Conservation (phyloP, 1,284 basidiomycete species). For the Papiliotrema nemorosa region DNA sequence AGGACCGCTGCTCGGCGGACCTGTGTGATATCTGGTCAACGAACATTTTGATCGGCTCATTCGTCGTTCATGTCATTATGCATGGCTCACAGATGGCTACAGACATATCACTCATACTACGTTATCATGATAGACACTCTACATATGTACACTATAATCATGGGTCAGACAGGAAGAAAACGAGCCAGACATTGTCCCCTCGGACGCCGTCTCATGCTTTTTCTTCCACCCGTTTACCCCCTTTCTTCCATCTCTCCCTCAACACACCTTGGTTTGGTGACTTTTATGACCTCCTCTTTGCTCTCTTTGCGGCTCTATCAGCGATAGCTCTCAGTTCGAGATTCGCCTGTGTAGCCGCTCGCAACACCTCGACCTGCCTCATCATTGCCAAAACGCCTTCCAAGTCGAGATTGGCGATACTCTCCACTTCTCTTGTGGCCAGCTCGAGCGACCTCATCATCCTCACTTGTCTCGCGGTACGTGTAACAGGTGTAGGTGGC, state of each 20-base stretch:
- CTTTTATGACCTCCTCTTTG: no score
- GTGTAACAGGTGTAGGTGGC: constrained; percentile 4
- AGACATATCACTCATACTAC: no score
- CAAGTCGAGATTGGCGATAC: constrained; percentile 29
- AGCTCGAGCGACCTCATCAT: constrained; percentile 27
- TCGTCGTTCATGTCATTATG: no score
- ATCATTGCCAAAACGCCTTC: constrained; percentile 26
- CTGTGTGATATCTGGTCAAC: no score
- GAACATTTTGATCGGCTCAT: no score
- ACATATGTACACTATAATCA: no score
- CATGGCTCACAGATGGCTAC: no score
- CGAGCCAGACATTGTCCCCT: not conserved
- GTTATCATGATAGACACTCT: no score
- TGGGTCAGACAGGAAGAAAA: no score
- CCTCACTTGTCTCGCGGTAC: constrained; percentile 25
- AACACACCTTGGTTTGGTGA: no score
- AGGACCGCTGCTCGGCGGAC: no score
- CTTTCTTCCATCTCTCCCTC: not conserved
- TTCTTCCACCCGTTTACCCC: not conserved
- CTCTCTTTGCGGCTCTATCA: not conserved
- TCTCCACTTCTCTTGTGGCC: constrained; percentile 16
- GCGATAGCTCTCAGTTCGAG: constrained; percentile 7
- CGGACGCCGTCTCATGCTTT: not conserved
- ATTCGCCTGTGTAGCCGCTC: constrained; percentile 23
- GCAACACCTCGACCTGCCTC: constrained; percentile 24